Conservation (phyloP, 2,329 filamentous ascomycete genomes). For the Geosmithia flava region DNA sequence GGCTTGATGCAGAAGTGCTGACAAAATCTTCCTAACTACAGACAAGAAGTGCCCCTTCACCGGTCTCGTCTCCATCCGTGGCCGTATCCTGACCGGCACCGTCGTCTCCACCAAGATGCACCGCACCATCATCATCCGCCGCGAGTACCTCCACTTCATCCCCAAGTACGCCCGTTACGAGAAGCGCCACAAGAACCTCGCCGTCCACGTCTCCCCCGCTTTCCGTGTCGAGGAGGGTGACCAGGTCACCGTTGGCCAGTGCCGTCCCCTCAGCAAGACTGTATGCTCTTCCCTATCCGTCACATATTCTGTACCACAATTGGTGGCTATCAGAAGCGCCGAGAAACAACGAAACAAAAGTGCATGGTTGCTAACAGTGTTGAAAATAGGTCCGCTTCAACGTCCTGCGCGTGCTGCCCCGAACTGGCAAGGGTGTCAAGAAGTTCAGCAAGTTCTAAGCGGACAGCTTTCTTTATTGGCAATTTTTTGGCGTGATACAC, state of each 20-base stretch:
- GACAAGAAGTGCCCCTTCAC: conserved; percentile 99
- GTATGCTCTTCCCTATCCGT: conserved; percentile 51
- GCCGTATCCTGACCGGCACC: conserved; percentile 98
- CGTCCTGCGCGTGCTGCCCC: conserved; percentile 94
- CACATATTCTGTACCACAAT: neutral
- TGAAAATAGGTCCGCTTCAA: conserved; percentile 82
- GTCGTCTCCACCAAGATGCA: conserved; percentile 99
- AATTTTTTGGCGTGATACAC: conserved; percentile 43
- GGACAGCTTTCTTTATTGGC: conserved; percentile 28
- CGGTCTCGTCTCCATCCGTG: conserved; percentile 97
- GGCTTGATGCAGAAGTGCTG: neutral
- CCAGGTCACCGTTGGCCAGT: conserved; percentile 98
- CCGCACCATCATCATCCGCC: conserved; percentile 97
- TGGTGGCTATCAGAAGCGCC: neutral
- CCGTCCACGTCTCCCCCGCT: conserved; percentile 95
- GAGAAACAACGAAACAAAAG: neutral
- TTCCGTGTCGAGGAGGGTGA: conserved; percentile 99
- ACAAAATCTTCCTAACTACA: conserved; percentile 21
- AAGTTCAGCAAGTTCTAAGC: conserved; percentile 96
- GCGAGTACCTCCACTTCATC: conserved; percentile 99
- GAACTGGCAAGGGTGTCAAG: conserved; percentile 97
- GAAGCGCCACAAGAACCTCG: conserved; percentile 99
- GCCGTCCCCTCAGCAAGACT: conserved; percentile 98
- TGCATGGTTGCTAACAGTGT: conserved; percentile 9
- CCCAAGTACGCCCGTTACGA: conserved; percentile 99